Evolutionary conservation across 352 stramenopile genomes (phyloP).

Genomic region (Pythium diclinum): DNA sequence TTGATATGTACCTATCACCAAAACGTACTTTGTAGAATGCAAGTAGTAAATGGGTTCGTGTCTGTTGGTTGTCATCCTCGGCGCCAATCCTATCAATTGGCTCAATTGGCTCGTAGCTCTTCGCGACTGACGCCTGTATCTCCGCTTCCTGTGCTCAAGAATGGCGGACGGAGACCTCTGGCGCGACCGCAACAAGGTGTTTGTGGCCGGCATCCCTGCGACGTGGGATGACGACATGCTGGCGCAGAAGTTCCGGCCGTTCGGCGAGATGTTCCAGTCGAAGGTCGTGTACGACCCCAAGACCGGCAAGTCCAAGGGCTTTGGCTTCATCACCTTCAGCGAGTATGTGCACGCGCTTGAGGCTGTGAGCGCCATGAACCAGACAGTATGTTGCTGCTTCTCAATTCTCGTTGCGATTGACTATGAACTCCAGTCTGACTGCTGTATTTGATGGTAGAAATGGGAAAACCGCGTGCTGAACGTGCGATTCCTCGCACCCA

Average conservation of each 20-base stretch:
- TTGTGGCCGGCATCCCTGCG: conserved; percentile 68
- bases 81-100: neutral
- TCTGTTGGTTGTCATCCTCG: conserved; percentile 12
- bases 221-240: conserved; percentile 66
- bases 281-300: conserved; percentile 77
- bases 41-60: conserved; percentile 5
- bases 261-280: conserved; percentile 84
- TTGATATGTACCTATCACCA: neutral
- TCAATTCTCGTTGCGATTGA: neutral
- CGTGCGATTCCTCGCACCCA: conserved; percentile 81
- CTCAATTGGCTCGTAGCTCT: neutral
- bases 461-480: conserved; percentile 81
- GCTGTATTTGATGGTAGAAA: conserved; percentile 37
- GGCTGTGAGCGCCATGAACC: conserved; percentile 72
- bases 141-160: neutral
- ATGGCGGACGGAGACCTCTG: conserved; percentile 71
- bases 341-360: conserved; percentile 79
- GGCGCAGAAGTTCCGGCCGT: conserved; percentile 67
- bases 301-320: conserved; percentile 66
- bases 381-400: conserved; percentile 31
- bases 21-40: conserved; percentile 21
- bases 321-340: conserved; percentile 82
- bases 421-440: neutral
- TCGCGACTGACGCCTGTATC: neutral
- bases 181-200: conserved; percentile 88